Base-by-base conservation (phyloP, 2,329 filamentous ascomycete genomes). In the Geosmithia putterillii region DNA sequence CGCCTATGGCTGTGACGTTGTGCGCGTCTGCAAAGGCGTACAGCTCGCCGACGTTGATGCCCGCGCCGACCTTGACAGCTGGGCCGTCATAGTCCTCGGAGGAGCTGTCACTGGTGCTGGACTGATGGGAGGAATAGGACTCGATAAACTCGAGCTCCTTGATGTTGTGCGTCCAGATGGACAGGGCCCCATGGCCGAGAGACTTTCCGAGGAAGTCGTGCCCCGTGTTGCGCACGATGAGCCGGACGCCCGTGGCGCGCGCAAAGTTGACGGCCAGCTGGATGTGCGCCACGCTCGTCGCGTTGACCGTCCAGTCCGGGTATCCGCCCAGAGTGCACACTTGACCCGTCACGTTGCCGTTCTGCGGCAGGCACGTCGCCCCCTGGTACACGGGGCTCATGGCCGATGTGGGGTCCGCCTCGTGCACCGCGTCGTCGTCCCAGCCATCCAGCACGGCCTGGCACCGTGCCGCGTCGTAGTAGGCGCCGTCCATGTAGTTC, bases 131-230 rank as follows among this genome's bases (percentile, higher is more conserved):
- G 4, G 51, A 47, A 43, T 53, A 54, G 35, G 50, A 46, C 12
- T 51, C 21, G 22, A 56, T 42, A 21, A 54, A 43, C 41, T 57
- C 40, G 23, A 57, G 54, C 18, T 65, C 58, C 51, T 75, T 70
- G 44, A 79, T 65, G 46, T 66, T 57, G 46, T 78, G 74, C 8
- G 69, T 78, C 67, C 76, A 79, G 42, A 80, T 60, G 4, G 67
- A 64, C 3, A 79, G 54, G 0, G 71, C 65, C 1, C 78, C 78
- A 20, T 69, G 70, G 15, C 79, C 81, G 0, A 76, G 77, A 0
- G 73, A 78, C 36, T 74, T 73, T 35, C 79, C 80, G 28, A 62
- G 57, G 49, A 69, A 73, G 49, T 74, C 70, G 50, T 76, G 73
- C 22, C 70, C 71, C 0, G 71, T 76, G 56, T 74, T 64, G 43